phyloP scores from a whole-genome alignment of 2,329 filamentous ascomycete genomes.

The Alternaria consortialis region DNA sequence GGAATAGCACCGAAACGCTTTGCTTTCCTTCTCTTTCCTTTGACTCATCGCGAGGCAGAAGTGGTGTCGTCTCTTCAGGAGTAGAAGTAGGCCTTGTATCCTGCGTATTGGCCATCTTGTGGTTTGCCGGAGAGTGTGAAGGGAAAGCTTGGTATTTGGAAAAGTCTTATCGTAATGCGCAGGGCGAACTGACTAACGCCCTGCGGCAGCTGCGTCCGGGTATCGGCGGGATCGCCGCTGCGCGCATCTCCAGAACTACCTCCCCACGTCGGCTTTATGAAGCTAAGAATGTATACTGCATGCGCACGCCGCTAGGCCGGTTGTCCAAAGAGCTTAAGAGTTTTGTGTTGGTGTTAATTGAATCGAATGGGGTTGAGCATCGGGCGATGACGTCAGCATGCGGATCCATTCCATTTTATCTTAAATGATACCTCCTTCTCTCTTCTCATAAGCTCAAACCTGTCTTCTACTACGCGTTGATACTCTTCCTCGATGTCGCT shows the following conservation, averaged over 20 bases:
- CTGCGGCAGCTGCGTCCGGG: slow-evolving; percentile 11
- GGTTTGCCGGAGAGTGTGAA: not conserved
- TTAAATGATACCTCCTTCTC: too few relatives aligned
- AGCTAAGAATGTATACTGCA: not conserved
- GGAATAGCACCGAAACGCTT: slow-evolving; percentile 44
- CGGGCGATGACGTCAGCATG: not conserved
- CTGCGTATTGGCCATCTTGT: slow-evolving; percentile 17
- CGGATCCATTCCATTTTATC: not conserved
- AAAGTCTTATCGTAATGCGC: slow-evolving; percentile 8
- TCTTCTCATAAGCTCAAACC: not conserved
- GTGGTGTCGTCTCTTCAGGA: slow-evolving; percentile 26
- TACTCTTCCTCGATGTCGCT: not conserved
- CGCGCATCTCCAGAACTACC: not conserved
- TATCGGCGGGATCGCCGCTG: slow-evolving; percentile 15
- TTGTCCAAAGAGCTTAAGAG: not conserved
- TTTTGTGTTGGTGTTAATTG: not conserved
- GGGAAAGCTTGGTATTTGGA: slow-evolving; percentile 1
- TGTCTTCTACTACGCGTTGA: not conserved
- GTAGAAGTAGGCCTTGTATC: not conserved
- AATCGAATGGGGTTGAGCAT: not conserved
- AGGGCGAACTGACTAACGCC: slow-evolving; percentile 1
- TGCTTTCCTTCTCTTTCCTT: slow-evolving; percentile 20
- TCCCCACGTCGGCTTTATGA: slow-evolving; percentile 7
- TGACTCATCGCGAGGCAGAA: slow-evolving; percentile 21
- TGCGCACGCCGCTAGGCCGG: not conserved